Base-by-base conservation (phyloP, 306 rosid genomes). In the Pueraria montana region DNA sequence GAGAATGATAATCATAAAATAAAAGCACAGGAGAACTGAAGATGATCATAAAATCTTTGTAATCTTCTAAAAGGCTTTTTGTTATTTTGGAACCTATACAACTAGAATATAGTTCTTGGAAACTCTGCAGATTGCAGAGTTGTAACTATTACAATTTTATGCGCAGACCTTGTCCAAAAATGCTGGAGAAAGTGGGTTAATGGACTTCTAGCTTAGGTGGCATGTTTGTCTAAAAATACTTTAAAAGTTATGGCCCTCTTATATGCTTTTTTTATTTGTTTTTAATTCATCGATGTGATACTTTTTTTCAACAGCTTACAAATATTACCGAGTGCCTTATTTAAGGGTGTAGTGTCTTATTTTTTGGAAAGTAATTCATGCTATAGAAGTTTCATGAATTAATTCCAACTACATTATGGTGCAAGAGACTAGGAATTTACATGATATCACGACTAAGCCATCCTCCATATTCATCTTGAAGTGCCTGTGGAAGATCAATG, bases 391-490 rank as follows among this genome's bases (percentile, higher is more conserved):
- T 65, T 53, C 40, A 65, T 34, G 49, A 68, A 82, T 7, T 43
- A 67, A 45, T 76, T 21, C 46, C 21, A 43, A 56, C 71, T 30
- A 32, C 64, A 67, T 30, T 8, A 12, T 10, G 30, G 20, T 38
- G 89, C 24, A 76, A 46, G 66, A 48, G 67, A n/a, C 53, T n/a
- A 61, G 8, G 56, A 53, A 45, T 90, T 12, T 87, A 91, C 97
- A 94, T 76, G 49, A 91, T 78, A 43, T 79, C 40, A 17, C 78
- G 89, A 68, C 89, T 86, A 58, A 93, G 1, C 98, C 97, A 95
- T 88, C 97, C 97, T 77, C 89, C 97, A 34, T 95, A 95, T 74
- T 90, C 92, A 72, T 91, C 93, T 27, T 94, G 97, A 34, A 93
- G 97, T 55, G 88, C 87, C 11, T 91, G 95, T 27, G 92, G 98